phyloP scores from a whole-genome alignment of 805 yeast species.

The Pichia thaimueangensis region DNA sequence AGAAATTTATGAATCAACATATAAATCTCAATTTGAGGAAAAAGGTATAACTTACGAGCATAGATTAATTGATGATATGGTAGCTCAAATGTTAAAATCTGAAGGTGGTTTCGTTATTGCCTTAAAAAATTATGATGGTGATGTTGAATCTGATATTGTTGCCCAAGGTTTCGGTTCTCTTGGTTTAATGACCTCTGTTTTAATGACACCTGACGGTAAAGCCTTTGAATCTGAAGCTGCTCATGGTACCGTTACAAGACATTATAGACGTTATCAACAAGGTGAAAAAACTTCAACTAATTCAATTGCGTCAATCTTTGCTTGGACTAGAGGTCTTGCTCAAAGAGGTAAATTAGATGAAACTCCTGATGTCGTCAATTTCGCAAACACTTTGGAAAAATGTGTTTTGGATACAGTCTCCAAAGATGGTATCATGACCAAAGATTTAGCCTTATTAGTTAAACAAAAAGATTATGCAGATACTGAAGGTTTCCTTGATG shows the following conservation, averaged over 20 bases:
- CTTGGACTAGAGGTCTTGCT: slow-evolving; percentile 80
- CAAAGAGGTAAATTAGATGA: slow-evolving; percentile 74
- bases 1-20: slow-evolving; percentile 52
- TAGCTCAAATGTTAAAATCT: slow-evolving; percentile 81
- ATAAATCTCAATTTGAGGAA: slow-evolving; percentile 50
- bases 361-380: slow-evolving; percentile 63
- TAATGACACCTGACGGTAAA: slow-evolving; percentile 80
- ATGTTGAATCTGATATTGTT: slow-evolving; percentile 77
- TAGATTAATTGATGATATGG: slow-evolving; percentile 82
- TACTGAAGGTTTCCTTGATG: slow-evolving; percentile 71
- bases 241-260: slow-evolving; percentile 85
- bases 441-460: slow-evolving; percentile 66
- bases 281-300: slow-evolving; percentile 82
- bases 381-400: slow-evolving; percentile 58
- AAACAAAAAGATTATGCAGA: slow-evolving; percentile 60
- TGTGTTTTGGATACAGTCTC: slow-evolving; percentile 70
- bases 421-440: slow-evolving; percentile 72
- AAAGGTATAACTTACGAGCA: slow-evolving; percentile 69
- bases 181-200: slow-evolving; percentile 78
- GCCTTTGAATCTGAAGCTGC: slow-evolving; percentile 86
- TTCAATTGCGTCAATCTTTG: slow-evolving; percentile 79
- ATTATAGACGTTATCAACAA: slow-evolving; percentile 72
- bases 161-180: slow-evolving; percentile 85
- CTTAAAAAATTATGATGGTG: slow-evolving; percentile 80
- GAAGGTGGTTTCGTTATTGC: slow-evolving; percentile 80